Evolutionary conservation across 176 grass and related monocot species (phyloP), one percentile per base, ranked within the genome.

Genomic region (Triticum dicoccoides): DNA sequence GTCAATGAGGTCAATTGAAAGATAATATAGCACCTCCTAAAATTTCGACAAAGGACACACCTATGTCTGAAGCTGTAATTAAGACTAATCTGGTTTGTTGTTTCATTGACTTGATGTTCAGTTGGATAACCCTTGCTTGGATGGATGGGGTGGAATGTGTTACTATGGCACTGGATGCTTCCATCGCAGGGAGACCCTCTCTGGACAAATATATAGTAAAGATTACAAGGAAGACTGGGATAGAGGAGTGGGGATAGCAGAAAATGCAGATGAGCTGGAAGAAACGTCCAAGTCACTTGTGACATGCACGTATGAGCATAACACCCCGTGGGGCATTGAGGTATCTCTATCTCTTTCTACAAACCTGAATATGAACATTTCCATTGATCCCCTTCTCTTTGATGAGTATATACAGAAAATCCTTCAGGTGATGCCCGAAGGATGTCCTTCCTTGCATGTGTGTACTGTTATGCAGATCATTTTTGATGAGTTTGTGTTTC

Each of bases 111-210:
- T 70, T 85, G 45, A 69, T 87, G n/a, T 72, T 74, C 77, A 96
- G 94, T 82, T 93, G 83, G 94, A 96, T 42, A 67, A 91, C 10
- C 83, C 63, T 86, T 93, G 95, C 45, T 77, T 89, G 73, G 92
- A 97, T 82, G 87, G 88, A 82, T 92, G 83, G 87, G 92, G 90
- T 80, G 95, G 95, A 29, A 80, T 90, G 83, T 84, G 87, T 80
- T 94, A 92, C 81, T 83, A 91, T 23, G 95, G 95, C 56, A 88
- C 90, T 35, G 90, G 92, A 58, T 94, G 95, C 77, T 97, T 92
- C 85, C 92, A 92, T 83, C 56, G 86, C 18, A 92, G 92, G 92
- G 90, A 94, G 9, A n/a, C 35, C 65, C 75, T 97, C 21, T 84
- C 68, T 83, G 92, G 95, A 18, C 64, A 69, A 84, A 84, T 86